Evolutionary conservation across 176 grass and related monocot genomes (phyloP), one percentile per base, ranked within the genome.

Genomic region (Tillandsia leiboldiana): DNA sequence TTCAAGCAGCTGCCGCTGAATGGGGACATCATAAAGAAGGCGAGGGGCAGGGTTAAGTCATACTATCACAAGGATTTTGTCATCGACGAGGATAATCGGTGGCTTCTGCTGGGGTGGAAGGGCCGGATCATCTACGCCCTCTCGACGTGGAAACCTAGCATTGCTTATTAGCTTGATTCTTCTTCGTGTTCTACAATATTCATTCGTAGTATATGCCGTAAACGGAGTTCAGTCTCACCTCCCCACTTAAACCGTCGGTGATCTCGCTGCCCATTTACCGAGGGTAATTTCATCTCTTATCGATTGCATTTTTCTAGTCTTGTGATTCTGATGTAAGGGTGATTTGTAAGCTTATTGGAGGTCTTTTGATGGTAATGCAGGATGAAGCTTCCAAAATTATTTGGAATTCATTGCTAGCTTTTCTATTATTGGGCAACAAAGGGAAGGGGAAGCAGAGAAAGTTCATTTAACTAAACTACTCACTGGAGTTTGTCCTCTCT

Each of bases 101-200:
- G 94, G 94, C 70, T 93, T 67, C 73, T 99, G 78, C 89, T 81
- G 81, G 94, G 94, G 20, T 99, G 94, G 94, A 99, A 99, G 67
- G 94, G 94, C 15, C 89, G 94, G 26, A 82, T 99, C 56, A 22
- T 93, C 27, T 79, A 79, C 12, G 89, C 94, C 0, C 74, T 93
- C 2, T 93, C 94, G 1, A 83, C 94, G 24, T 99, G 94, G 94
- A 90, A 85, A 77, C 65, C 94, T 51, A 67, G 22, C 18, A 23
- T 0, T 56, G 51, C 51, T n/a, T 56, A 0, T 28, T 76, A 67
- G 64, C 3, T 52, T 53, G 4, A 8, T 42, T 42, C 33, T 42
- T 42, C 33, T 42, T 42, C 33, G 33, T 42, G 12, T 20, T 70
- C 48, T 10, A 42, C 12, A 27, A 12, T 7, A 26, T 11, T 13